Conservation (phyloP, 352 stramenopile species). For the Globisporangium alternatum region DNA sequence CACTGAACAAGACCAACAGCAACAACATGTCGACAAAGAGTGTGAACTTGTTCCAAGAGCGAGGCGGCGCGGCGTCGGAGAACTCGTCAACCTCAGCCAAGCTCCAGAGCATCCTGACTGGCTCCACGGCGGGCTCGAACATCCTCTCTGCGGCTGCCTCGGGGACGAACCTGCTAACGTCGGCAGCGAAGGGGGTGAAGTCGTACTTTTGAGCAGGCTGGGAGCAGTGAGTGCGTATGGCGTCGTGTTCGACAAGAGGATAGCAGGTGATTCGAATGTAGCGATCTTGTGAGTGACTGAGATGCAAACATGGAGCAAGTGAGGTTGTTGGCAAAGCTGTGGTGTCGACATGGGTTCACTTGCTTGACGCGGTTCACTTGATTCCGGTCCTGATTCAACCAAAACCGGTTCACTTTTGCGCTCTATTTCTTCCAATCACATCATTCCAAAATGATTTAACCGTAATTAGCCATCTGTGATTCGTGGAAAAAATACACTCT, state of each 20-base stretch:
- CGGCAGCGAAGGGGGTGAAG: slow-evolving; percentile 77
- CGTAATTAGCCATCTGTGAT: background rate
- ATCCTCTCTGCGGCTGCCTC: slow-evolving; percentile 60
- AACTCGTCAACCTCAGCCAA: slow-evolving; percentile 37
- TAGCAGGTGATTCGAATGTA: background rate
- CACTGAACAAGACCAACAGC: slow-evolving; percentile 26
- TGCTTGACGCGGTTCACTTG: background rate
- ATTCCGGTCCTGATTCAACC: background rate
- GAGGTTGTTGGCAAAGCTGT: no score
- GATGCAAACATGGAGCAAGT: background rate
- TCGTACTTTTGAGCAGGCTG: slow-evolving; percentile 54
- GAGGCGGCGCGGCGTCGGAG: slow-evolving; percentile 9
- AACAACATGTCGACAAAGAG: slow-evolving; percentile 23
- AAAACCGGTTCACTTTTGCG: background rate
- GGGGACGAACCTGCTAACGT: slow-evolving; percentile 60
- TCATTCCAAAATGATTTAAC: background rate
- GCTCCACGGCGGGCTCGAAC: slow-evolving; percentile 58
- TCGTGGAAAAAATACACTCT: background rate
- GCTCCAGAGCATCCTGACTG: slow-evolving; percentile 65
- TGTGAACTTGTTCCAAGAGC: slow-evolving; percentile 41
- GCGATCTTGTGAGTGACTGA: background rate
- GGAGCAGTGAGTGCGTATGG: background rate
- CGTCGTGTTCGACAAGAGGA: background rate
- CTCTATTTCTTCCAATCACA: background rate
- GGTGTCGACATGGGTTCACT: background rate